Base-by-base conservation (phyloP, 441 rosid species). In the Breynia disticha region DNA sequence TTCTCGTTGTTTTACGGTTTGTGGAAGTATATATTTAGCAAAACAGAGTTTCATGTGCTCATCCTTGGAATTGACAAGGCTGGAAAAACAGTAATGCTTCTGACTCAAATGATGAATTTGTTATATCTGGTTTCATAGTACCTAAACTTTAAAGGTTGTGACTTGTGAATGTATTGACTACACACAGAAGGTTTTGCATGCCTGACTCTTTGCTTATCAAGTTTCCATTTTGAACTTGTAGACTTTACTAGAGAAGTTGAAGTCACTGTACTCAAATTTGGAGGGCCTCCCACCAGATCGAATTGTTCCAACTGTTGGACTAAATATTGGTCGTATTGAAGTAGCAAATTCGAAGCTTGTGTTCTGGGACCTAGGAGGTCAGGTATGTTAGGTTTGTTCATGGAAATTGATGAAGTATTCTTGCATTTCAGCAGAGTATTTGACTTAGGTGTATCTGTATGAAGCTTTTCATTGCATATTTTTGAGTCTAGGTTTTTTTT, bases 341-440 rank as follows among this genome's bases (percentile, higher is more conserved):
- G 80, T 76, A 56, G 62, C 88, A 41, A 84, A 80, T 72, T 55
- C 95, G 20, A 93, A 93, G 73, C 90, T 93, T 19, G 81, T 93
- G 50, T 87, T 89, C 62, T 93, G 99, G 97, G 99, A 93, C 64
- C 74, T 93, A 10, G 99, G 99, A 43, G 99, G 99, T 64, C 97
- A 93, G 93, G 99, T 87, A 57, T 61, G 64, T 60, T 24, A 19
- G 35, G 16, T 32, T 28, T 16, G 13, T 28, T 19, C 54, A 11
- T 41, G 13, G 44, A 41, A 41, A 41, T 41, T 11, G 44, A 41
- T 41, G 13, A 41, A 15, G 44, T 41, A 9, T 41, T 41, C 44
- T 41, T 41, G 15, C n/a, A 11, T 3, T 41, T 41, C 13, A 15
- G n/a, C 13, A 41, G 3, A 9, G n/a, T 13, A 11, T 41, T 41